Percentiles rank a stretch among this genome's conserved stretches.
Evolutionary conservation across 148 eudicot genomes (phyloP).

Genomic region (Chenopodium formosanum): DNA sequence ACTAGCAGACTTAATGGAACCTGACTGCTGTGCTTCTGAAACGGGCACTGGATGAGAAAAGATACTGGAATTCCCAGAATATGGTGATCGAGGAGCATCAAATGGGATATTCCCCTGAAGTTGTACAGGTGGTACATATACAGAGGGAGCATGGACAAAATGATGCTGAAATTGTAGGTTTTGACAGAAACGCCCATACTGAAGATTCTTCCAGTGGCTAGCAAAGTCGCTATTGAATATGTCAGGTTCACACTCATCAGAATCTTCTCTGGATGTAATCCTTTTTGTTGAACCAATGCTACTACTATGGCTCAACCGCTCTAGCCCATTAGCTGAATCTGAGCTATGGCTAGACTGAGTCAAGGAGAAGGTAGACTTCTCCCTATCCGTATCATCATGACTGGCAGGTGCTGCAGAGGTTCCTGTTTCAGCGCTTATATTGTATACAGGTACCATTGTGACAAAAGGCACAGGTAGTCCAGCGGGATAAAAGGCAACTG

Average conservation of each 20-base stretch:
- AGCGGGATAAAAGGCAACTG: slow-evolving; percentile 44
- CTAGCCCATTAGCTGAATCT: slow-evolving; percentile 24
- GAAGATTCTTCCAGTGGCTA: slow-evolving; percentile 58
- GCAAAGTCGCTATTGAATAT: slow-evolving; percentile 51
- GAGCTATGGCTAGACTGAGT: slow-evolving; percentile 26
- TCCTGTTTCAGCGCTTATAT: slow-evolving; percentile 32
- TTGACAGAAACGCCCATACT: slow-evolving; percentile 56
- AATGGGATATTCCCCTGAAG: slow-evolving; percentile 34
- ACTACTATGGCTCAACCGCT: slow-evolving; percentile 24
- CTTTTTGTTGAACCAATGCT: slow-evolving; percentile 21
- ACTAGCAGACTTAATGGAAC: slow-evolving; percentile 30
- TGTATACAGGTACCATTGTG: slow-evolving; percentile 44
- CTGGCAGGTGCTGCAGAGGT: slow-evolving; percentile 8
- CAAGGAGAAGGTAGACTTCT: slow-evolving; percentile 9
- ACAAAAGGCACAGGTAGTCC: slow-evolving; percentile 48
- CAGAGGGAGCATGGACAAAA: slow-evolving; percentile 31
- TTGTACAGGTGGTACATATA: slow-evolving; percentile 36
- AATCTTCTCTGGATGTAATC: slow-evolving; percentile 21
- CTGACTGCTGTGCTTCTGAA: slow-evolving; percentile 36
- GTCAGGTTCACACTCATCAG: slow-evolving; percentile 41
- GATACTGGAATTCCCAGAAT: slow-evolving; percentile 25
- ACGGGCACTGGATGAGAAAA: slow-evolving; percentile 30
- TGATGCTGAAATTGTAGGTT: slow-evolving; percentile 34
- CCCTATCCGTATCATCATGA: slow-evolving; percentile 12
- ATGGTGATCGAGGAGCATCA: slow-evolving; percentile 33